Conservation (phyloP, 257 asterid genomes). For the Misopates orontium region DNA sequence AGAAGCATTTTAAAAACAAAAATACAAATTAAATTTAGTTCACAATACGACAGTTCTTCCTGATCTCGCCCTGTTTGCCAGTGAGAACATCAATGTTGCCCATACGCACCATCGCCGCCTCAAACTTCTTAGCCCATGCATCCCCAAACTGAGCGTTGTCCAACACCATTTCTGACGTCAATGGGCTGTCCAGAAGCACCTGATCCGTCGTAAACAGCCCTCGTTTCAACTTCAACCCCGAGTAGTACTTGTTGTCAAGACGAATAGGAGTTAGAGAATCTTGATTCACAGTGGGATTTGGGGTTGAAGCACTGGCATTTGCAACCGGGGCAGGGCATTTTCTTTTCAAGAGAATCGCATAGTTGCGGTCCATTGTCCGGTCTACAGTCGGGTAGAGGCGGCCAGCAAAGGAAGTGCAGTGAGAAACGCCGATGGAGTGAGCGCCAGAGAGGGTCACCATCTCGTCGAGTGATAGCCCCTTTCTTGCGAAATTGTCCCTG, state of each 20-base stretch:
- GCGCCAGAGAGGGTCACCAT: conserved; percentile 74
- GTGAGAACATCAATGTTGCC: conserved; percentile 47
- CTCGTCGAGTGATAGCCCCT: conserved; percentile 61
- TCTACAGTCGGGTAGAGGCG: conserved; percentile 51
- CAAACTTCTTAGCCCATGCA: conserved; percentile 40
- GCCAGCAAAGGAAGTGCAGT: conserved; percentile 40
- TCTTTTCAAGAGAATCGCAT: conserved; percentile 27
- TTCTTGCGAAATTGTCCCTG: conserved; percentile 38
- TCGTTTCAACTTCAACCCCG: conserved; percentile 28
- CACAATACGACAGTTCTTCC: conserved; percentile 42
- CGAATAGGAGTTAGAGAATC: conserved; percentile 62
- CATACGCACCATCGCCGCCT: conserved; percentile 46
- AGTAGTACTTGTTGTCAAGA: conserved; percentile 47
- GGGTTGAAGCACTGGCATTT: conserved; percentile 6
- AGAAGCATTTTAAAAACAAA: no score
- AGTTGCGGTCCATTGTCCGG: conserved; percentile 37
- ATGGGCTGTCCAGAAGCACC: conserved; percentile 36
- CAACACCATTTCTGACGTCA: conserved; percentile 41
- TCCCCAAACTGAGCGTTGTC: conserved; percentile 29
- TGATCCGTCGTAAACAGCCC: conserved; percentile 58
- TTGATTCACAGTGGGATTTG: conserved; percentile 30
- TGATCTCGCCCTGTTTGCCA: conserved; percentile 45
- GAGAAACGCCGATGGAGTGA: conserved; percentile 57
- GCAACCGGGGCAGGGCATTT: conserved; percentile 41
- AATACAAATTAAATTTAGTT: no score